Evolutionary conservation across 2,329 filamentous ascomycete genomes (phyloP), one percentile per base, ranked within the genome.

Genomic region (Aspergillus sp.): DNA sequence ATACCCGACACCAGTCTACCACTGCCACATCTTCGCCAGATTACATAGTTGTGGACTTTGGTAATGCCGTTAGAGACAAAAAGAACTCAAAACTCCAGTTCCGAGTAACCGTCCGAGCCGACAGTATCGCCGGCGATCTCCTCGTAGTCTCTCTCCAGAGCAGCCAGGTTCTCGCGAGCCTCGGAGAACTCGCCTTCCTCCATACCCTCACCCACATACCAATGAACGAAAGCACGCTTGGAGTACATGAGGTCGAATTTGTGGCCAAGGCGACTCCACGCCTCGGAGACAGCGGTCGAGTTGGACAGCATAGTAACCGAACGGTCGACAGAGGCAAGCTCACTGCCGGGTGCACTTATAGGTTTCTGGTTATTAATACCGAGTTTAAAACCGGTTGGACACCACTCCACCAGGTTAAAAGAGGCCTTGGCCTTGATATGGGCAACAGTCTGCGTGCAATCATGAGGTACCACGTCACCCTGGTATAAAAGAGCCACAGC

Each of bases 221-320:
- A 88, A 70, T 88, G 86, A 15, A 88, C 85, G 69, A 88, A 88
- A 12, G 86, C 86, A 62, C 85, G 82, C 77, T 88, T 88, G 60
- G 81, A 82, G 75, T 87, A 88, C 86, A 88, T 88, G 62, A 88
- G 81, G 68, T 88, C 85, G 72, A 88, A 88, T 70, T 88, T 87
- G 75, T 86, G 95, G 76, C 93, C 95, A 71, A 99, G 85, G 87
- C 95, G 93, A 91, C 98, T 98, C 90, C 99, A 99, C 73, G 98
- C 90, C 84, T 99, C 95, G 86, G 99, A 95, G 82, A 99, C 98
- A 67, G 93, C 96, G 71, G 95, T 99, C 65, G 93, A 97, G 89
- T 99, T 99, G 76, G 95, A 95, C 69, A 99, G 77, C 85, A 88
- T 88, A 72, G 81, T 81, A 61, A 85, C 82, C 54, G 73, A 79